Conservation (phyloP, 106 monocot genomes). For the Vanilla planifolia region DNA sequence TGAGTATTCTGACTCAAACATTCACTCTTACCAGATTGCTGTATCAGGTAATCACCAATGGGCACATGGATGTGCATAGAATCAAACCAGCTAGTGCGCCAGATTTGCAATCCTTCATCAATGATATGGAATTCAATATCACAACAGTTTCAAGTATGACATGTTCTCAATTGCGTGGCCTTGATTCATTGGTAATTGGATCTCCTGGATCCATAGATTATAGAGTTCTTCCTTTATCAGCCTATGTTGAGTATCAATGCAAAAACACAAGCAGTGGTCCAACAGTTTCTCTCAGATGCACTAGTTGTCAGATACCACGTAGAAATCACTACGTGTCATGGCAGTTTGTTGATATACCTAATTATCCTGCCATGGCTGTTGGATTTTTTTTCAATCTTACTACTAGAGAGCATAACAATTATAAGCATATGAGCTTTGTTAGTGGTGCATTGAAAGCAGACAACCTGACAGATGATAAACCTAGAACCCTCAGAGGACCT, state of each 20-base stretch:
- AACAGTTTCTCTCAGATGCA: conserved; percentile 71
- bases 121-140: conserved; percentile 93
- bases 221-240: conserved; percentile 52
- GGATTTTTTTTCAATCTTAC: conserved; percentile 87
- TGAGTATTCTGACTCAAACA: not conserved
- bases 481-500: conserved; percentile 70
- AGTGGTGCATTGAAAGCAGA: conserved; percentile 60
- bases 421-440: conserved; percentile 63
- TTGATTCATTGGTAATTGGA: conserved; percentile 52
- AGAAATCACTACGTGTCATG: conserved; percentile 82
- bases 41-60: conserved; percentile 65
- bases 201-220: conserved; percentile 69
- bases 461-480: conserved; percentile 22
- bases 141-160: conserved; percentile 86
- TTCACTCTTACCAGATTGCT: conserved; percentile 46
- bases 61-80: conserved; percentile 67
- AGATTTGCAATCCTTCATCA: conserved; percentile 70
- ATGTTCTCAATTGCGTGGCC: conserved; percentile 70
- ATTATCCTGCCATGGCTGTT: conserved; percentile 75
- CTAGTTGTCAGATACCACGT: conserved; percentile 58
- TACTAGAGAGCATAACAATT: conserved; percentile 47
- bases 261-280: conserved; percentile 80
- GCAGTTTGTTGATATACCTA: conserved; percentile 90
- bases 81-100: conserved; percentile 77
- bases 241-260: conserved; percentile 45